Evolutionary conservation across 2,329 filamentous ascomycete species (phyloP).

Genomic region (Penicillium brasilianum): DNA sequence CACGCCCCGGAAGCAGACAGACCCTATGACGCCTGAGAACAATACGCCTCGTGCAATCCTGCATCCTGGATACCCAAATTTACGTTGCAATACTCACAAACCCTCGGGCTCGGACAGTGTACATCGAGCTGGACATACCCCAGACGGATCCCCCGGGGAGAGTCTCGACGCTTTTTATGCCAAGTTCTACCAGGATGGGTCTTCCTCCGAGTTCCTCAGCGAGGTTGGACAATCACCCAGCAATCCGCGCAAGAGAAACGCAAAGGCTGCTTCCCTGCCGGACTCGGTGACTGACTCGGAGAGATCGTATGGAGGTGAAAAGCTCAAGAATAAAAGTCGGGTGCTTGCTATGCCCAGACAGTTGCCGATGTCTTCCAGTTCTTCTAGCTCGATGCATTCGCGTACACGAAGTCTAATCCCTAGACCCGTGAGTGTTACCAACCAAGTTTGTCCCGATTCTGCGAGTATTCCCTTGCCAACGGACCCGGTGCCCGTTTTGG

Average conservation of each 20-base stretch:
- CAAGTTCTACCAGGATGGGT: background rate
- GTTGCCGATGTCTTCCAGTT: background rate
- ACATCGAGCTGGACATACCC: background rate
- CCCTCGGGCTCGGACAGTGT: slow-evolving; percentile 1
- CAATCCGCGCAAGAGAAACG: slow-evolving; percentile 35
- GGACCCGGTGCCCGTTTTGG: slow-evolving; percentile 5
- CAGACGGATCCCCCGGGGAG: background rate
- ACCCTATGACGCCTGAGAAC: background rate
- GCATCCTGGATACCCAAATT: background rate
- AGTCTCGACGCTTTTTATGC: background rate
- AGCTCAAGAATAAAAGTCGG: slow-evolving; percentile 4
- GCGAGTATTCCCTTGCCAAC: slow-evolving; percentile 5
- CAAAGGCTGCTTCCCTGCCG: slow-evolving; percentile 35
- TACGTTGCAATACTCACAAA: background rate
- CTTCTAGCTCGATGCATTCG: background rate
- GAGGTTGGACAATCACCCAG: background rate
- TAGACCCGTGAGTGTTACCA: slow-evolving; percentile 10
- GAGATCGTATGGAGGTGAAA: slow-evolving; percentile 9
- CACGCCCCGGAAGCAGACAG: background rate
- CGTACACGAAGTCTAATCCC: slow-evolving; percentile 19
- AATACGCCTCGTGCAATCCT: background rate
- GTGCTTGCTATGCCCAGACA: background rate
- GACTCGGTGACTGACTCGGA: slow-evolving; percentile 35
- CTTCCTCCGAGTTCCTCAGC: background rate
- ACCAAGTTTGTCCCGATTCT: background rate